These are phyloP conservation scores for Paxillus ammoniavirescens DNA, from an alignment of 768 basidiomycete genomes.

Conservation along the genomic window DNA sequence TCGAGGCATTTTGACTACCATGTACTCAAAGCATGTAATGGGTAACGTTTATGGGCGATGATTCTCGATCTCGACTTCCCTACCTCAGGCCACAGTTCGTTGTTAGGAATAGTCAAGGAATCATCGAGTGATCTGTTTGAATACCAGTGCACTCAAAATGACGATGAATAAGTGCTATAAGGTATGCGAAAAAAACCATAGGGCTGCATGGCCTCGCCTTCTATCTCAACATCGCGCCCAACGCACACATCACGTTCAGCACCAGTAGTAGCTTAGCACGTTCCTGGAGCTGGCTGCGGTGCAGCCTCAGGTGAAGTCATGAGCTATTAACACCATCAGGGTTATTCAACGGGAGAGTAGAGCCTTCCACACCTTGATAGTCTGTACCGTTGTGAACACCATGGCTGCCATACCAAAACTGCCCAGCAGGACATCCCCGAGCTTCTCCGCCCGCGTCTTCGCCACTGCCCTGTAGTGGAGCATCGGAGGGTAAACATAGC, in stretches of 20 bases:
- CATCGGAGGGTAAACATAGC: slow-evolving; percentile 93
- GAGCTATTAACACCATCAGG: slow-evolving; percentile 40
- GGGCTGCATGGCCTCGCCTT: not conserved
- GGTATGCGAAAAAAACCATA: not conserved
- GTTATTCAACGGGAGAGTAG: not conserved
- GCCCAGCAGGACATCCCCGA: slow-evolving; percentile 69
- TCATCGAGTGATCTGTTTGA: not conserved
- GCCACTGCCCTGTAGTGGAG: slow-evolving; percentile 88
- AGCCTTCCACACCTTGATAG: slow-evolving; percentile 54
- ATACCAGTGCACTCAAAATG: not conserved
- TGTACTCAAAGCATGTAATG: too few species aligned
- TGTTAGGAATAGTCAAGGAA: not conserved
- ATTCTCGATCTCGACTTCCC: not conserved
- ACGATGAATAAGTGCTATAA: not conserved
- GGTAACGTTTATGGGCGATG: too few species aligned
- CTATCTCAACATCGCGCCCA: not conserved
- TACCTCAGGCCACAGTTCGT: not conserved
- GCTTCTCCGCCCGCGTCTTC: slow-evolving; percentile 61
- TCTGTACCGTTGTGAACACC: slow-evolving; percentile 79
- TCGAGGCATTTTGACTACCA: too few species aligned
- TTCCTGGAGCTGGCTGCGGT: slow-evolving; percentile 37
- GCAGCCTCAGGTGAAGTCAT: slow-evolving; percentile 52
- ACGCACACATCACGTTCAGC: not conserved
- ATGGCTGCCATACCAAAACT: slow-evolving; percentile 72
- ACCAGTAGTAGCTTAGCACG: slow-evolving; percentile 19